A percentile compares a stretch with the other conserved stretches of the same genome.
Conservation (phyloP, 2,329 filamentous ascomycete genomes). For the Xylaria sp. region DNA sequence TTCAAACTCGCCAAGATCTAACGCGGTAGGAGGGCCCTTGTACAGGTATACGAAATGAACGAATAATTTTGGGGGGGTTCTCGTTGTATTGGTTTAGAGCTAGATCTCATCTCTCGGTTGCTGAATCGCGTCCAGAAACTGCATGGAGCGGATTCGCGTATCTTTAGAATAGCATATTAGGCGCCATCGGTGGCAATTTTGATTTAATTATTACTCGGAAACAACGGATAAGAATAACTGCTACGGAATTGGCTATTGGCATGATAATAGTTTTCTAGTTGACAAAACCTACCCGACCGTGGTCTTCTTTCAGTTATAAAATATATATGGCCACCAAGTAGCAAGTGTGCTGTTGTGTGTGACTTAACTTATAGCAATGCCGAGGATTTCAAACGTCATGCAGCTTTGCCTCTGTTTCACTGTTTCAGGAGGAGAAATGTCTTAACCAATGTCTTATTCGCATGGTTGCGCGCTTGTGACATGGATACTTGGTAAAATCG, state of each 20-base stretch:
- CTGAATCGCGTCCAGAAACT: background rate
- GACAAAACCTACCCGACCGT: no score
- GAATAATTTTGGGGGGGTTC: background rate
- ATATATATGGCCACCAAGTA: no score
- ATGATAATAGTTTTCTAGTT: no score
- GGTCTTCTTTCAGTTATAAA: no score
- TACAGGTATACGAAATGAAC: background rate
- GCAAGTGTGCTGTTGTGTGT: no score
- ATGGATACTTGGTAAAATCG: no score
- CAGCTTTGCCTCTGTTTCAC: no score
- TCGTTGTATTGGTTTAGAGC: background rate
- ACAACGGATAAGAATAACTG: background rate
- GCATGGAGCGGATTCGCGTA: background rate
- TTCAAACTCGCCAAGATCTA: slow-evolving; percentile 21
- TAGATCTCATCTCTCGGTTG: background rate
- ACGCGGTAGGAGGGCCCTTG: background rate
- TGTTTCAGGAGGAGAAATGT: no score
- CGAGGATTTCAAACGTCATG: no score
- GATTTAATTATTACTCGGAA: background rate
- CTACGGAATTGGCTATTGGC: background rate
- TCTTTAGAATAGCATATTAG: slow-evolving; percentile 5
- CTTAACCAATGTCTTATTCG: no score
- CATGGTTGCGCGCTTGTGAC: no score
- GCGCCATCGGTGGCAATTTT: background rate
- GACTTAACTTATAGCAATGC: no score